Conservation (phyloP, 208 protist species). For the Wallacemonas rigidus region DNA sequence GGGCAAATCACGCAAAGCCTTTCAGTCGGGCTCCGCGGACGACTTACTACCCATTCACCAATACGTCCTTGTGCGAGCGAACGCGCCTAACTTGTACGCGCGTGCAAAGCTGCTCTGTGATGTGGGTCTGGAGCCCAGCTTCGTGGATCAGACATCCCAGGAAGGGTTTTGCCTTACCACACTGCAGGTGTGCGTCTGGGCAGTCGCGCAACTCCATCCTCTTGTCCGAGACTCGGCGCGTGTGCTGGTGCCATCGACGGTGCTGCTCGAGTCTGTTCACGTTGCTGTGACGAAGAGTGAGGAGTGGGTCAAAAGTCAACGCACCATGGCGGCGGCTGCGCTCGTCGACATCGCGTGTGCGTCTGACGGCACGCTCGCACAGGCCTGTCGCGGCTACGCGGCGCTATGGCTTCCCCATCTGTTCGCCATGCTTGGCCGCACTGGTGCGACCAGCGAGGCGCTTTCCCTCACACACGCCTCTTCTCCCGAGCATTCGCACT, state of each 20-base stretch:
- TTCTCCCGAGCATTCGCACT: background rate
- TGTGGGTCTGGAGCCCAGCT: conserved; percentile 53
- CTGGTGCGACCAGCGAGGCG: background rate
- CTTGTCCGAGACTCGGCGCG: conserved; percentile 46
- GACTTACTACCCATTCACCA: conserved; percentile 89
- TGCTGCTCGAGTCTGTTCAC: conserved; percentile 26
- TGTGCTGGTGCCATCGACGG: conserved; percentile 48
- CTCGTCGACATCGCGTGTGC: background rate
- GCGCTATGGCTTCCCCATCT: conserved; percentile 33
- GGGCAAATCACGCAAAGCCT: conserved; percentile 1
- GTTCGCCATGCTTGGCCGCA: conserved; percentile 19
- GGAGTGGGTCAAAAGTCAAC: background rate
- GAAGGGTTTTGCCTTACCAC: conserved; percentile 83
- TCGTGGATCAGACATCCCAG: conserved; percentile 75
- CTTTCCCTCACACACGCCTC: background rate
- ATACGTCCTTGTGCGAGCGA: conserved; percentile 76
- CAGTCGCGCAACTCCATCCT: conserved; percentile 57
- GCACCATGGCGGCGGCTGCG: background rate
- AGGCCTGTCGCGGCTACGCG: conserved; percentile 28
- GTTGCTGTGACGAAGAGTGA: background rate
- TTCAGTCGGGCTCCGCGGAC: conserved; percentile 64
- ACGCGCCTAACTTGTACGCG: conserved; percentile 49
- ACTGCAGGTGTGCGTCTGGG: conserved; percentile 73
- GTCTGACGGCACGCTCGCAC: conserved; percentile 5
- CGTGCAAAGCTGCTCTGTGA: conserved; percentile 72